Conservation (phyloP, 306 rosid genomes). For the Fragaria iinumae region DNA sequence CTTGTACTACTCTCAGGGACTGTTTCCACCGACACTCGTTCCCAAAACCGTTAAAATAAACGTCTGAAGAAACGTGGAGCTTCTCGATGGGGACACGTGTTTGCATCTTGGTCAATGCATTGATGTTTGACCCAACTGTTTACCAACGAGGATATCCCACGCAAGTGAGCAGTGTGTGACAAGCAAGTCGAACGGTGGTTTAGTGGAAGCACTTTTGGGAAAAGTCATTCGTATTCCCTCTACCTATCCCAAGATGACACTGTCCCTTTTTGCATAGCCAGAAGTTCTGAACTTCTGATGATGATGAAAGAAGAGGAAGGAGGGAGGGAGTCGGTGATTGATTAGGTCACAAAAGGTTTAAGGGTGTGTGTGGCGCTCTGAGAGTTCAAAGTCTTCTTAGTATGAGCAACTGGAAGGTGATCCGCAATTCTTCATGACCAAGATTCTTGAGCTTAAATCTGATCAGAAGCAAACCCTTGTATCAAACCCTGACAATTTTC, state of each 20-base stretch:
- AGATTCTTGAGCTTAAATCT: no score
- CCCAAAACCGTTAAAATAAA: background rate
- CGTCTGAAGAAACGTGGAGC: background rate
- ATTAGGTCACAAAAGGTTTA: no score
- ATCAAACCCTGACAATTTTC: no score
- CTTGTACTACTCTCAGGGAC: background rate
- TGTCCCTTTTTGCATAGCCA: background rate
- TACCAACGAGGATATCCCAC: no score
- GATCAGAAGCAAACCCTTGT: no score
- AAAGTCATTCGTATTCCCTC: background rate
- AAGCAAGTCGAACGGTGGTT: background rate
- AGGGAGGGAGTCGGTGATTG: no score
- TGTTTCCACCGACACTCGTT: background rate
- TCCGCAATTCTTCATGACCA: no score
- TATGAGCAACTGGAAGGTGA: no score
- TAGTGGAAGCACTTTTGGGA: background rate
- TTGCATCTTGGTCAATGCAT: accelerated
- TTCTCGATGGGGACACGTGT: accelerated
- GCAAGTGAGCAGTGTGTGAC: background rate
- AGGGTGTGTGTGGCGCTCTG: background rate
- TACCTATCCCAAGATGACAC: background rate
- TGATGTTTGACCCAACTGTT: background rate
- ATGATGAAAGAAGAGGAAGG: background rate
- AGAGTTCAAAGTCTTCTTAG: no score
- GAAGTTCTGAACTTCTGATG: no score